A percentile compares a stretch with the other conserved stretches of the same genome.
Evolutionary conservation across 768 basidiomycete genomes (phyloP).

Genomic region (Psilocybe tampanensis): DNA sequence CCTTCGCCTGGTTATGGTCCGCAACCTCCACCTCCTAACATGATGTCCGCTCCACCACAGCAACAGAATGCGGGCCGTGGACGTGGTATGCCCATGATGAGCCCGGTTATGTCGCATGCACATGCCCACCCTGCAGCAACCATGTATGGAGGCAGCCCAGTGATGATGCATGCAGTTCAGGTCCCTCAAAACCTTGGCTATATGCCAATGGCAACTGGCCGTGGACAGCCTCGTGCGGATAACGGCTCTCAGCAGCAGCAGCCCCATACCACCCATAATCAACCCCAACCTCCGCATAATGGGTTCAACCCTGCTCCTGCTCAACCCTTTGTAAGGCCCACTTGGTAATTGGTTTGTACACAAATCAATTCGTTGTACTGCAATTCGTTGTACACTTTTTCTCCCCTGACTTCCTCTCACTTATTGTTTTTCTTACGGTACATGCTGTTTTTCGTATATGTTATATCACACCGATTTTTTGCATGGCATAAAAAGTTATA

Average conservation of each 20-base stretch:
- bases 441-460: conserved; percentile 40
- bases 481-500: conserved; percentile 14
- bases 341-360: conserved; percentile 44
- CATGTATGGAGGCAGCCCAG: conserved; percentile 72
- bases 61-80: conserved; percentile 47
- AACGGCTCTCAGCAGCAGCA: conserved; percentile 36
- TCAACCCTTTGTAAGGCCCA: conserved; percentile 45
- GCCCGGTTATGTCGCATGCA: conserved; percentile 69
- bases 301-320: conserved; percentile 45
- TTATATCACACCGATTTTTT: conserved; percentile 29
- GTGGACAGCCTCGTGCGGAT: conserved; percentile 52
- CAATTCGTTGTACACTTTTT: conserved; percentile 24
- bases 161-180: conserved; percentile 62
- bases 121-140: conserved; percentile 36
- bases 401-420: conserved; percentile 28
- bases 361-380: conserved; percentile 13
- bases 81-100: conserved; percentile 63
- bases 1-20: conserved; percentile 56
- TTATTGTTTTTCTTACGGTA: conserved; percentile 39
- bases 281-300: conserved; percentile 34
- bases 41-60: conserved; percentile 43
- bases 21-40: conserved; percentile 40
- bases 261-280: conserved; percentile 28
- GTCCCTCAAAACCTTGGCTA: conserved; percentile 47
- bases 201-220: conserved; percentile 47